phyloP scores from a whole-genome alignment of 257 asterid species.

The Eucommia ulmoides region DNA sequence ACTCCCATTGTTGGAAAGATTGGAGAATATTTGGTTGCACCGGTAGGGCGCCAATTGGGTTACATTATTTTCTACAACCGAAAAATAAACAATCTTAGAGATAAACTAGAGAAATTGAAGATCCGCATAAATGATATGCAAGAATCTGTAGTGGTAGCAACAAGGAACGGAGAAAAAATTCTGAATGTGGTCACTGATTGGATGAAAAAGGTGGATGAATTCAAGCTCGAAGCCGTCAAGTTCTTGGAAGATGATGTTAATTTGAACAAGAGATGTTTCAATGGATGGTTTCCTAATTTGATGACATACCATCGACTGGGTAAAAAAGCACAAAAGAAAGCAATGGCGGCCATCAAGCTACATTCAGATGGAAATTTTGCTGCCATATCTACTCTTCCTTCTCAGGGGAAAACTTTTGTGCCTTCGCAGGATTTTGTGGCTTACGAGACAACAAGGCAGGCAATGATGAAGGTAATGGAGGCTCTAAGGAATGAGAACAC shows the following conservation, averaged over 20 bases:
- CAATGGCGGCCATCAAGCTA: too few species aligned
- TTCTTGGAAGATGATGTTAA: not conserved
- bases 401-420: too few species aligned
- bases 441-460: too few species aligned
- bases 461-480: too few species aligned
- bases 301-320: not conserved
- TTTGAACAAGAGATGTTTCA: not conserved
- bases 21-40: too few species aligned
- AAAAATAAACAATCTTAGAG: not conserved
- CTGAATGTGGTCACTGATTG: not conserved
- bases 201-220: not conserved
- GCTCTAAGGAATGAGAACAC: too few species aligned
- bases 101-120: not conserved
- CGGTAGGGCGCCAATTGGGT: too few species aligned
- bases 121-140: not conserved
- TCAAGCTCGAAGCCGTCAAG: not conserved
- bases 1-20: too few species aligned
- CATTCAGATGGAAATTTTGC: not conserved
- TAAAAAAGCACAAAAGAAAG: too few species aligned
- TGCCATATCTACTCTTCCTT: not conserved
- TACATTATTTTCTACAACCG: not conserved
- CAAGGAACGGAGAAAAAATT: not conserved
- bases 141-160: not conserved
- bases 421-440: too few species aligned
- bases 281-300: not conserved